Base-by-base conservation (phyloP, 108 stramenopile genomes). In the Hondaea fermentalgiana region DNA sequence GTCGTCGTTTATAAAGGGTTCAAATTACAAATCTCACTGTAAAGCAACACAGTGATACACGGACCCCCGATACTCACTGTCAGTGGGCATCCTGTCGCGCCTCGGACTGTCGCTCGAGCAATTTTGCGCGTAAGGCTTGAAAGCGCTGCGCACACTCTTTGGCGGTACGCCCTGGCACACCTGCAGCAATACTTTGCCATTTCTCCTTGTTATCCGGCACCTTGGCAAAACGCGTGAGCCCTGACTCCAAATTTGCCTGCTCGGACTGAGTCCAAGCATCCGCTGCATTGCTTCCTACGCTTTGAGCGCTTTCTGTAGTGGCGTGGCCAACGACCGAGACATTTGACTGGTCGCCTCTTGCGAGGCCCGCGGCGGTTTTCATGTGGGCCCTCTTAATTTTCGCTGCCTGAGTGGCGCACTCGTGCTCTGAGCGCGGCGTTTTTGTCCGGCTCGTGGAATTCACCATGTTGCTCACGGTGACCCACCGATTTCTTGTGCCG, bases 401-500 rank as follows among this genome's bases (percentile, higher is more conserved):
- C 17, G 76, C 51, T 12, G 76, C 76, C 51, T 53, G 45, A 8
- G 45, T 1, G 14, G 76, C 76, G 28, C 98, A 99, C 43, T 99
- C 98, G 83, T 98, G 97, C 92, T 96, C 96, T 59, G 93, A 94
- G 87, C 97, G 94, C 8, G 96, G 96, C n/a, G 42, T 44, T 5
- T 96, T 92, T 58, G 49, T 12, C 12, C 49, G 16, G 25, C 76
- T 53, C 19, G 76, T 53, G 0, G 93, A 93, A 91, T 97, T 97
- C 87, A 99, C 94, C 87, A 95, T 98, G 19, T 94, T 72, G n/a
- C 97, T 93, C 89, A 99, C 96, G 64, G 95, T 91, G 72, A 97
- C 96, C 99, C 99, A 99, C 57, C 98, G 95, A 76, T 96, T 96
- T 60, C 94, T 95, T 6, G 97, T 96, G 0, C 98, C 99, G 0